Base-by-base conservation (phyloP, 2,329 filamentous ascomycete species). In the Colletotrichum sp. region DNA sequence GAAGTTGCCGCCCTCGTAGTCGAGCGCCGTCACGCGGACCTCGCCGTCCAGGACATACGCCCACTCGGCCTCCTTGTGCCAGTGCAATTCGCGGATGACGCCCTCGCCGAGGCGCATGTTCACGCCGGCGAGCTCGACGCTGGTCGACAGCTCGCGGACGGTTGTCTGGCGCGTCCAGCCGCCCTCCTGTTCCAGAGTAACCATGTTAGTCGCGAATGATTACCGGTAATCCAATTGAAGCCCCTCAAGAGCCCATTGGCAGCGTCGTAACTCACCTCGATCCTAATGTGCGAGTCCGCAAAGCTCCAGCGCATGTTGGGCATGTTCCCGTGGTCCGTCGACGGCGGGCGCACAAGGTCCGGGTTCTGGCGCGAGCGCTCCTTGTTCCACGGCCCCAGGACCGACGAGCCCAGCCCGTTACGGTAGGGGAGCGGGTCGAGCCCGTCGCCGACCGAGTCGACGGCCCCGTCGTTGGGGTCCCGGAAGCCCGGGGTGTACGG, bases 51-150 rank as follows among this genome's bases (percentile, higher is more conserved):
- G 89, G 4, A 95, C 92, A 77, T 94, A 95, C 0, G 93, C 93
- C 94, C 94, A 95, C 81, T 96, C 94, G 48, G 93, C 93, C 82
- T 95, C 93, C 79, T 94, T 94, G 86, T 96, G 94, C 94, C 94
- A 96, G 81, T 96, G 94, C 10, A 96, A 87, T 82, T 96, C 94
- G 32, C 94, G 92, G 79, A 94, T 94, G 36, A 93, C 94, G 43
- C 93, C 93, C 77, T 91, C 85, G 52, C 93, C 93, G 4, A 96
- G 90, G 13, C 94, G 90, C 94, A 96, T 96, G 82, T 96, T 95
- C 71, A 95, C 94, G 55, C 92, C 92, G 3, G 94, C 94, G 60
- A 96, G 89, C 81, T 95, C 93, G n/a, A 91, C 88, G 79, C 92
- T 93, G 9, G 90, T 90, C 36, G 90, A 88, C 5, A 94, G 87